Percentiles rank a stretch among this genome's conserved stretches.
phyloP scores from a whole-genome alignment of 805 yeast genomes.

The Cyberlindnera mrakii region DNA sequence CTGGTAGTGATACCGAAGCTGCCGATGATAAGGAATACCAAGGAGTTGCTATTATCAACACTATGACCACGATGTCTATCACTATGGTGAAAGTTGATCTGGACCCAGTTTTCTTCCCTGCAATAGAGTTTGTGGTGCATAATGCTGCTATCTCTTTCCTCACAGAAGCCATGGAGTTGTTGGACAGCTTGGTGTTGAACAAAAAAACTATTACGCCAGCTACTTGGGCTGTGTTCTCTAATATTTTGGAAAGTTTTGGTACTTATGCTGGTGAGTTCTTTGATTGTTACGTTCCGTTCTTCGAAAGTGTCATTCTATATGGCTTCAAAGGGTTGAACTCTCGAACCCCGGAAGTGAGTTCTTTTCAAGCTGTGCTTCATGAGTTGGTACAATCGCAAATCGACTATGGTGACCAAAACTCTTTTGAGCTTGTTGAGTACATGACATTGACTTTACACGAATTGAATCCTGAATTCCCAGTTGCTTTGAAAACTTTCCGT shows the following conservation, averaged over 20 bases:
- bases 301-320: slow-evolving; percentile 45
- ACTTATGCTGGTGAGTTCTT: slow-evolving; percentile 56
- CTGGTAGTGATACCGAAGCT: slow-evolving; percentile 16
- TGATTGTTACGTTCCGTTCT: slow-evolving; percentile 49
- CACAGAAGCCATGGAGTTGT: slow-evolving; percentile 57
- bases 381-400: slow-evolving; percentile 16
- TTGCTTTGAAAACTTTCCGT: slow-evolving; percentile 9
- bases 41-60: slow-evolving; percentile 60
- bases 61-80: slow-evolving; percentile 66
- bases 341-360: slow-evolving; percentile 13
- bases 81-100: slow-evolving; percentile 56
- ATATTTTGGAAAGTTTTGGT: slow-evolving; percentile 47
- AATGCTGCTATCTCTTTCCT: slow-evolving; percentile 57
- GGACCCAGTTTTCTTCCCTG: slow-evolving; percentile 50
- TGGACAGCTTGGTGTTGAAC: slow-evolving; percentile 48
- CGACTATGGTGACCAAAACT: slow-evolving; percentile 30
- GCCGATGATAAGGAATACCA: slow-evolving; percentile 62
- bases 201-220: slow-evolving; percentile 42
- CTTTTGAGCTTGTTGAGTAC: slow-evolving; percentile 26
- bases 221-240: slow-evolving; percentile 47
- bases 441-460: slow-evolving; percentile 12
- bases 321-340: slow-evolving; percentile 35
- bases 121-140: slow-evolving; percentile 49
- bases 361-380: slow-evolving; percentile 11
- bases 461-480: slow-evolving; percentile 12